These are phyloP conservation scores for Neofusicoccum parvum DNA, from an alignment of 2,329 filamentous ascomycete genomes.

Conservation along the genomic window DNA sequence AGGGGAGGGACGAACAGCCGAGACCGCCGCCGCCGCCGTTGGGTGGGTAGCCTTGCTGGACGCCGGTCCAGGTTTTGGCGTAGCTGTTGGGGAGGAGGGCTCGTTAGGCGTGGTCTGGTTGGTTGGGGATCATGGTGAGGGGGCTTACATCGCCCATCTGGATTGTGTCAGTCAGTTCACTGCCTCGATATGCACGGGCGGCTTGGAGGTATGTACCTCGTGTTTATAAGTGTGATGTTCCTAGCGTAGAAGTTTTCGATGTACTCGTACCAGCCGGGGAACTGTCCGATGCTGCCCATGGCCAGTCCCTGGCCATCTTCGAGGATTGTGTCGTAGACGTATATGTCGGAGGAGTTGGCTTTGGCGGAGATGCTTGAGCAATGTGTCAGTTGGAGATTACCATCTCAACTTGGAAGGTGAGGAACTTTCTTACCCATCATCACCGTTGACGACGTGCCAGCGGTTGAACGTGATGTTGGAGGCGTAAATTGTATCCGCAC, in stretches of 20 bases:
- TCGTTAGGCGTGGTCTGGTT: neutral
- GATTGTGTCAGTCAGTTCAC: neutral
- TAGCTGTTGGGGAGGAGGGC: neutral
- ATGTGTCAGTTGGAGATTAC: constrained; percentile 55
- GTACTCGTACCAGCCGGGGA: constrained; percentile 50
- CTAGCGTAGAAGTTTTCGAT: constrained; percentile 40
- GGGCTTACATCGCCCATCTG: constrained; percentile 12
- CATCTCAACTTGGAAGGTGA: constrained; percentile 22
- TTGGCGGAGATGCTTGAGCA: constrained; percentile 56
- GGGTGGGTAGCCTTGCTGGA: constrained; percentile 9
- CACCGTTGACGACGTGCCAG: constrained; percentile 27
- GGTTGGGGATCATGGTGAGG: too few relatives aligned
- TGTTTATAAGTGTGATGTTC: constrained; percentile 3
- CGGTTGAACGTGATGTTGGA: constrained; percentile 49
- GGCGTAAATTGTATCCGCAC: constrained; percentile 57
- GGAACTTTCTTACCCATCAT: constrained; percentile 20
- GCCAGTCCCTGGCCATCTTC: constrained; percentile 57
- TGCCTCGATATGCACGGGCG: neutral
- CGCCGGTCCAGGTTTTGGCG: constrained; percentile 13
- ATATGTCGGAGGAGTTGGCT: constrained; percentile 59
- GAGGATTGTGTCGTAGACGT: constrained; percentile 53
- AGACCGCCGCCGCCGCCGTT: constrained; percentile 13
- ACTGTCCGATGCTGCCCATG: constrained; percentile 61
- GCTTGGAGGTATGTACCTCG: neutral
- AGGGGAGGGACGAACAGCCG: neutral